Evolutionary conservation across 306 rosid species (phyloP).

Genomic region (Trifolium pratense): DNA sequence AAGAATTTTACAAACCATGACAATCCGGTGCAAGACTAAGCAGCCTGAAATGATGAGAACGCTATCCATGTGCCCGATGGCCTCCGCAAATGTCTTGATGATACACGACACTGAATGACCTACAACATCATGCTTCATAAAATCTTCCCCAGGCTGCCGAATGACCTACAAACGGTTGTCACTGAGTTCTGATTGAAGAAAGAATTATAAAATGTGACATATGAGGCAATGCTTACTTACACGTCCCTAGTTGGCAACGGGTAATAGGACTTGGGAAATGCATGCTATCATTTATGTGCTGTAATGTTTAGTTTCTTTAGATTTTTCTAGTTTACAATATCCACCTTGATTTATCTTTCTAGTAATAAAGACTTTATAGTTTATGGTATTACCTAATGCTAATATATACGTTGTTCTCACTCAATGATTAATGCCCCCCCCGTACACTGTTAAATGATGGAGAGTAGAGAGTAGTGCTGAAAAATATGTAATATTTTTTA

Average conservation of each 20-base stretch:
- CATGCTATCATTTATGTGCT: background rate
- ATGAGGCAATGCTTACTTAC: background rate
- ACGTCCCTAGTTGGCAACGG: background rate
- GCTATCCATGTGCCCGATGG: background rate
- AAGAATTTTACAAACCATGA: background rate
- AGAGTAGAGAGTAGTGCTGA: too few species aligned
- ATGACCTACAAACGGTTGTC: background rate
- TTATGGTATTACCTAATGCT: too few species aligned
- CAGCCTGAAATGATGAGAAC: background rate
- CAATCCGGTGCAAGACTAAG: too few species aligned
- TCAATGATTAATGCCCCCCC: too few species aligned
- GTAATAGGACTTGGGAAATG: too few species aligned
- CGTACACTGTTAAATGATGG: too few species aligned
- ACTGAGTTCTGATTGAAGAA: constrained; percentile 11
- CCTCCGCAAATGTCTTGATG: background rate
- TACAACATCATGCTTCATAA: background rate
- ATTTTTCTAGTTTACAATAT: background rate
- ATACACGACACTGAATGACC: too few species aligned
- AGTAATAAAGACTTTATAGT: background rate
- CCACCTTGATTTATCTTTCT: background rate
- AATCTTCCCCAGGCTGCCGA: too few species aligned
- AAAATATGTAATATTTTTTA: too few species aligned
- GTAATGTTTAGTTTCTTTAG: background rate
- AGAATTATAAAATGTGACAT: background rate
- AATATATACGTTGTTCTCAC: too few species aligned